phyloP scores from a whole-genome alignment of 1,139 yeast species.

The Pichia terricola region DNA sequence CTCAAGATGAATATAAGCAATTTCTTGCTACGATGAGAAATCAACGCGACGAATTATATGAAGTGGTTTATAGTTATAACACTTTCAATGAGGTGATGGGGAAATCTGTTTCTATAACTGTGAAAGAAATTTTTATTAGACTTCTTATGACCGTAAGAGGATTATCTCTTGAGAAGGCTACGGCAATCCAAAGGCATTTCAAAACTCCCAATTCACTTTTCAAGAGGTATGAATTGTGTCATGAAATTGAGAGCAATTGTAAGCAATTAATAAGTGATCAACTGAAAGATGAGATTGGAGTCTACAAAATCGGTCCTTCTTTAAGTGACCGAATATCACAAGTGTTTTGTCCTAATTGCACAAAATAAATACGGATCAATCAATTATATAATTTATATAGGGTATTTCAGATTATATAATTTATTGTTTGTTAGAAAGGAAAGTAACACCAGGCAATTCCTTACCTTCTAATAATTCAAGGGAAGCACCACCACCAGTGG shows the following conservation, averaged over 20 bases:
- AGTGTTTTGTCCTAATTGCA: background rate
- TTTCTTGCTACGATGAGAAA: slow-evolving; percentile 33
- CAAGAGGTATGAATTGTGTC: slow-evolving; percentile 16
- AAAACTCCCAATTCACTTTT: slow-evolving; percentile 56
- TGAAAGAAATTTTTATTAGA: slow-evolving; percentile 64
- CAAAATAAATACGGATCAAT: background rate
- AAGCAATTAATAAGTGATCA: slow-evolving; percentile 33
- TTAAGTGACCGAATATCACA: slow-evolving; percentile 33
- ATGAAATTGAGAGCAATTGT: slow-evolving; percentile 18
- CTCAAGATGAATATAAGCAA: slow-evolving; percentile 42
- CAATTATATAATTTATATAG: too few species aligned
- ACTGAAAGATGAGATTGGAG: slow-evolving; percentile 46
- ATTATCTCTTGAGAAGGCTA: slow-evolving; percentile 75
- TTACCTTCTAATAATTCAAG: slow-evolving; percentile 96
- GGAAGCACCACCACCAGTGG: slow-evolving; percentile 99
- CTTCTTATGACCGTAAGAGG: slow-evolving; percentile 79
- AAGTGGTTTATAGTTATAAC: slow-evolving; percentile 53
- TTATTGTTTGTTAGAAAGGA: slow-evolving; percentile 13
- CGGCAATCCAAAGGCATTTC: slow-evolving; percentile 57
- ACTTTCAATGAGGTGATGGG: slow-evolving; percentile 63
- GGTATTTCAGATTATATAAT: too few species aligned
- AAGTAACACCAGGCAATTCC: slow-evolving; percentile 86
- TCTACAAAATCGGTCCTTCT: slow-evolving; percentile 28
- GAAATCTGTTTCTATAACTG: slow-evolving; percentile 62
- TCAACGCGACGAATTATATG: slow-evolving; percentile 30